Evolutionary conservation across 108 stramenopile species (phyloP), one percentile per base, ranked within the genome.

Genomic region (Discostella pseudostelligera): DNA sequence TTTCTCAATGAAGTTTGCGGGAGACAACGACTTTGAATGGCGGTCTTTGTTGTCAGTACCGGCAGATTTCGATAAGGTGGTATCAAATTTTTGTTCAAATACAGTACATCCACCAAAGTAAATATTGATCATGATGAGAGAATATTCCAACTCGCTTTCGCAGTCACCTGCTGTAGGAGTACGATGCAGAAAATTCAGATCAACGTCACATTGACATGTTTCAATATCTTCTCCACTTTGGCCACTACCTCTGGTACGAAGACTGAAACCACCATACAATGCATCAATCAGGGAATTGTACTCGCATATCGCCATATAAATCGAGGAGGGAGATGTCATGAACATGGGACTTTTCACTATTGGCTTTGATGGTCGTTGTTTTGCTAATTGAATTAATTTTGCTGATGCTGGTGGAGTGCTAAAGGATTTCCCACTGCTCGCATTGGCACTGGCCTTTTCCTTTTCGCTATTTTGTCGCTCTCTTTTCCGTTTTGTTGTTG

Each of bases 261-360:
- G n/a, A 0, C 19, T 22, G 10, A 19, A 0, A 26, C 14, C 50
- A 45, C 51, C 65, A 45, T 56, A 16, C 32, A 67, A 56, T 16
- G 36, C 39, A 43, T 45, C 40, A n/a, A 67, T 37, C 9, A 55
- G 16, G 22, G 65, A 67, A 39, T 47, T n/a, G 44, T 32, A 56
- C 28, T 19, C 35, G 43, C 65, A 56, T 16, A 67, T 24, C 8
- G 55, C 53, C 9, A 25, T 32, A 11, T 56, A 67, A 11, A 67
- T 44, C 26, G 55, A 67, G 39, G 55, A 36, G 28, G 65, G 54
- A 0, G 65, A 46, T 9, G 40, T 44, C 65, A 67, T 67, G 42
- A 67, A 67, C 42, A 44, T 51, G 43, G 54, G 55, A 40, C 65
- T 56, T 35, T 67, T 67, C 13, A 67, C 54, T 3, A 12, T 20